Base-by-base conservation (phyloP, 495 filamentous ascomycete genomes). In the Aspergillus bertholletiae region DNA sequence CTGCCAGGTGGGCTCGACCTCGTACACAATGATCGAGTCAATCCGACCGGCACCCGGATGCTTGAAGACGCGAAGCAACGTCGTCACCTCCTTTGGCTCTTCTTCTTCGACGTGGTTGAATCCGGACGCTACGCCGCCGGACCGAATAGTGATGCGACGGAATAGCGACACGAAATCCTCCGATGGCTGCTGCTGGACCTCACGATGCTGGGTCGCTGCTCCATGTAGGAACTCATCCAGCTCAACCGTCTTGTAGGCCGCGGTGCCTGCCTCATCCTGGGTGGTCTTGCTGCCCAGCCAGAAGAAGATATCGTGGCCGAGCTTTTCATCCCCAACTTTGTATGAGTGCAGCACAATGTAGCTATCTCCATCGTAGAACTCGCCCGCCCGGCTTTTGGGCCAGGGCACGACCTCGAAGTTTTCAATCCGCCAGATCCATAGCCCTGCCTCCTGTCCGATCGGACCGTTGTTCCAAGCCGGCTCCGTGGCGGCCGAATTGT, bases 241-340 rank as follows among this genome's bases (percentile, higher is more conserved):
- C 61, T 86, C 83, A 21, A 85, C 83, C 1, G 83, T 83, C 64
- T 86, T 86, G 64, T 86, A 86, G 7, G 83, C 82, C 2, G 83
- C 83, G 1, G 80, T 81, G 5, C 83, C 83, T 6, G 82, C 80
- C 58, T 86, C 83, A 56, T 86, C 83, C 62, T 84, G 81, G 8
- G 78, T 74, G 0, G 82, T 84, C 57, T 83, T 77, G 54, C 61
- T 74, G 11, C 81, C 81, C 5, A 84, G 75, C 80, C 80, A 85
- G 73, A 84, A 83, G 70, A 81, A 82, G 59, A 84, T 74, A 39
- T 82, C 78, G 63, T 85, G 78, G 23, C 68, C 68, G 17, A 84
- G 61, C 53, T 78, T 77, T 54, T 79, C 69, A 53, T 78, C 68
- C 13, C 72, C 79, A 28, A 78, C 62, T 57, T 78, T 78, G 68